These are phyloP conservation scores for Boletus tylopilopsis DNA, from an alignment of 768 basidiomycete species.

Conservation along the genomic window DNA sequence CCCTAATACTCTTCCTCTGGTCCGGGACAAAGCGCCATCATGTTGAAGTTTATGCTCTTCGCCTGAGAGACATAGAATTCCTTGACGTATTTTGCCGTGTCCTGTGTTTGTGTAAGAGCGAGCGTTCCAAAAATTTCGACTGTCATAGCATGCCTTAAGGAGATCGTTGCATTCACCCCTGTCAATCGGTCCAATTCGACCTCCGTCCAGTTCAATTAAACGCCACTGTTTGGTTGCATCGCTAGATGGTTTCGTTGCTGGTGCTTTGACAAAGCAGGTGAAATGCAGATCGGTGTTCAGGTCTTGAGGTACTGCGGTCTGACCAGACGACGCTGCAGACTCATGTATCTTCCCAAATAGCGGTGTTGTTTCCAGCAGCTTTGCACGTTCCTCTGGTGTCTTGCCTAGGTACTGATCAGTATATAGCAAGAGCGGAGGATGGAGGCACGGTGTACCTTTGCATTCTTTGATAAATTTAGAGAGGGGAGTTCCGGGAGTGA, in stretches of 20 bases:
- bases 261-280: conserved; percentile 78
- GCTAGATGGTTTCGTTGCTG: conserved; percentile 31
- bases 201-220: conserved; percentile 83
- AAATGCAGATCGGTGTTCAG: conserved; percentile 81
- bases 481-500: conserved; percentile 56
- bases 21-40: conserved; percentile 44
- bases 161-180: conserved; percentile 61
- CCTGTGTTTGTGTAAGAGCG: conserved; percentile 26
- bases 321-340: conserved; percentile 63
- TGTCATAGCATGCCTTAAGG: conserved; percentile 40
- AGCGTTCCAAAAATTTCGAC: background rate
- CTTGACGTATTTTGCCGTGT: conserved; percentile 44
- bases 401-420: conserved; percentile 41
- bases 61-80: conserved; percentile 39
- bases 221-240: conserved; percentile 34
- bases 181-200: conserved; percentile 75
- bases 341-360: conserved; percentile 79
- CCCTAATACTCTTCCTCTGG: conserved; percentile 11
- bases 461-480: conserved; percentile 64
- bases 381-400: conserved; percentile 69
- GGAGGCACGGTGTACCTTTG: conserved; percentile 40
- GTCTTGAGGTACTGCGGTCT: conserved; percentile 60
- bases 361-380: conserved; percentile 68
- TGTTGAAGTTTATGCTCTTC: conserved; percentile 41
- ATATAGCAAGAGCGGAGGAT: background rate